Percentiles rank a stretch among this genome's conserved stretches.
These are phyloP conservation scores for Crithidia expoeki DNA, from an alignment of 208 protist species.

Conservation along the genomic window DNA sequence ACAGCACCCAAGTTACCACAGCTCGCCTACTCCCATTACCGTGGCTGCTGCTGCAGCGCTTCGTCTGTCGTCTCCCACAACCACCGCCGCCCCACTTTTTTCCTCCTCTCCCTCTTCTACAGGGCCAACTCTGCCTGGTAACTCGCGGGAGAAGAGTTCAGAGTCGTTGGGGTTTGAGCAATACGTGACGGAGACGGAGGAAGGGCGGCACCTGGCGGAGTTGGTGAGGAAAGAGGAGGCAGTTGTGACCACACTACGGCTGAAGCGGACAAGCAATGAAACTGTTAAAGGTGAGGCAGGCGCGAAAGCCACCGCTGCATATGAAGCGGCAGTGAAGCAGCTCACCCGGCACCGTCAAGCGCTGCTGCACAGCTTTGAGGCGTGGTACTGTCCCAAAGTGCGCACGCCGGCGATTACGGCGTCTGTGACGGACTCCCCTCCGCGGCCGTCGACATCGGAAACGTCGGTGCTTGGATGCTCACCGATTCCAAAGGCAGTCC, in stretches of 20 bases:
- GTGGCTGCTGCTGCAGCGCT: not conserved
- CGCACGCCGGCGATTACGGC: not conserved
- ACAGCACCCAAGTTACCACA: not conserved
- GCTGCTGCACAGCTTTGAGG: conserved; percentile 29
- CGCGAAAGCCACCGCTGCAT: not conserved
- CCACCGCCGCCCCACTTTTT: not conserved
- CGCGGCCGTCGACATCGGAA: not conserved
- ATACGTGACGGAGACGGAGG: conserved; percentile 9
- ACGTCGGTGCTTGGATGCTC: not conserved
- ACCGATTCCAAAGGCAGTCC: not conserved
- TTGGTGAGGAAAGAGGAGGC: conserved; percentile 12
- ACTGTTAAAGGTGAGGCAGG: too few species aligned
- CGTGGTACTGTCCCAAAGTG: conserved; percentile 5
- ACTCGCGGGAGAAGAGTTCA: not conserved
- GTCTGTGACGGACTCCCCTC: not conserved
- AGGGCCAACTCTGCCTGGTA: not conserved
- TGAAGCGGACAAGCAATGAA: too few species aligned
- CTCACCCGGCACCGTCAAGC: conserved; percentile 14
- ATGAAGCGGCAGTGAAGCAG: conserved; percentile 1
- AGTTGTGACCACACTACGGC: not conserved
- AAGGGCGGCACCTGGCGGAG: conserved; percentile 18
- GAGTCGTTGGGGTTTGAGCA: conserved; percentile 16
- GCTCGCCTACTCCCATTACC: not conserved
- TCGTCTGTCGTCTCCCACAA: not conserved
- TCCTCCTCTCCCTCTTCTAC: too few species aligned